Evolutionary conservation across 176 grass and related monocot genomes (phyloP), one percentile per base, ranked within the genome.

Genomic region (Rhipidocladum racemiflorum): DNA sequence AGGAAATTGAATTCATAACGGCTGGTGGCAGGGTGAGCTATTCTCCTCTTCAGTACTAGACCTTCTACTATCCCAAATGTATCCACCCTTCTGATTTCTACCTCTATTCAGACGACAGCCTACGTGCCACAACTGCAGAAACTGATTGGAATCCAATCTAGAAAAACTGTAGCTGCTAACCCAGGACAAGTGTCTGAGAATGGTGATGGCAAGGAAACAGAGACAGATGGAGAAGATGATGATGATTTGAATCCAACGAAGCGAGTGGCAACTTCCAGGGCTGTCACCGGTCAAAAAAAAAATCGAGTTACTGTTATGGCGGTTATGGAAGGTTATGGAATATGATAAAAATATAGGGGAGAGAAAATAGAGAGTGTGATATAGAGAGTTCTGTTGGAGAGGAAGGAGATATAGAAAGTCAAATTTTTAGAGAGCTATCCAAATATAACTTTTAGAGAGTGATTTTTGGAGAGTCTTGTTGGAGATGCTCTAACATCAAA

Each of bases 1-100:
- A 91, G 84, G n/a, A n/a, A n/a, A n/a, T n/a, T n/a, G n/a, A n/a
- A n/a, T n/a, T n/a, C n/a, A n/a, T n/a, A n/a, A n/a, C 86, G 59
- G 92, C 86, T 76, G 95, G 95, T 79, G 95, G 92, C 70, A 92
- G 95, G 84, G 95, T 98, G 81, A 94, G 88, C 55, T 61, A 55
- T 65, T n/a, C 17, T 25, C 20, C 1, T 6, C 17, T 84, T 44
- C 27, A 80, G 15, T 59, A 54, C 34, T 78, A 40, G 3, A 55
- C 62, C 77, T 81, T 85, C 32, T 72, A 27, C 62, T 84, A 48
- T 81, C 29, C 25, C 17, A 57, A 44, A 51, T 44, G 3, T 38
- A 17, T 50, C 56, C 49, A 72, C n/a, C 53, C 57, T 61, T 80
- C 59, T 80, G 35, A 45, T 68, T 20, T 60, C 3, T 74, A 23